Conservation (phyloP, 2,329 filamentous ascomycete species). For the Amylocarpus encephaloides region DNA sequence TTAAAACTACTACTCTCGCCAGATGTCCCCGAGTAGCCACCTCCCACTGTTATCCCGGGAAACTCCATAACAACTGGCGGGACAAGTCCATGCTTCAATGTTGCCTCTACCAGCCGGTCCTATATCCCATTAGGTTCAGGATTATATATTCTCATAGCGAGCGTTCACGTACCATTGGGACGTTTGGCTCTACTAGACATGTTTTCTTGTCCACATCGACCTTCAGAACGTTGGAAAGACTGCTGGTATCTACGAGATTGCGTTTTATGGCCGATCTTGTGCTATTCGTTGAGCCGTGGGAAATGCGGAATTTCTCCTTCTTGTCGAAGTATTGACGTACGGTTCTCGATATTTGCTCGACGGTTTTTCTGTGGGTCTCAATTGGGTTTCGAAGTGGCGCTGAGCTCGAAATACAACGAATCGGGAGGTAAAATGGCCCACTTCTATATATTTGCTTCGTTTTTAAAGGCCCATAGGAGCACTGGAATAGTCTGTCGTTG, state of each 20-base stretch:
- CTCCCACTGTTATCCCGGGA: slow-evolving; percentile 62
- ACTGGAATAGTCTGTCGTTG: too few relatives aligned
- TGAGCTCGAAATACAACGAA: slow-evolving; percentile 6
- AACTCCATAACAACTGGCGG: slow-evolving; percentile 67
- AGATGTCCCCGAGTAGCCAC: slow-evolving; percentile 59
- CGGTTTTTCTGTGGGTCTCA: slow-evolving; percentile 35
- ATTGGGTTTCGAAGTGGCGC: slow-evolving; percentile 8
- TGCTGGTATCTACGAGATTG: slow-evolving; percentile 42
- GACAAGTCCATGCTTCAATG: slow-evolving; percentile 48
- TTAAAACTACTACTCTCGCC: slow-evolving; percentile 63
- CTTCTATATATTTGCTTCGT: too few relatives aligned
- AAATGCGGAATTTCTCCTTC: slow-evolving; percentile 46
- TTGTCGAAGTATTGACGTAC: slow-evolving; percentile 42
- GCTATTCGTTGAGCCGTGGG: slow-evolving; percentile 50
- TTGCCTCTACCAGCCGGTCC: slow-evolving; percentile 55
- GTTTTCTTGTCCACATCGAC: slow-evolving; percentile 38
- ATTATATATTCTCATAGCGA: slow-evolving; percentile 37
- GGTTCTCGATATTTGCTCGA: slow-evolving; percentile 39
- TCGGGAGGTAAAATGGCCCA: neutral
- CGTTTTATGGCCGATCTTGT: slow-evolving; percentile 39
- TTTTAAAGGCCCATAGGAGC: too few relatives aligned
- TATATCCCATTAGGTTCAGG: slow-evolving; percentile 67
- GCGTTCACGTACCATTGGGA: slow-evolving; percentile 45
- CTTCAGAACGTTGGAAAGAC: slow-evolving; percentile 40
- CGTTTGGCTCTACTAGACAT: slow-evolving; percentile 59